Evolutionary conservation across 2,329 filamentous ascomycete species (phyloP), one percentile per base, ranked within the genome.

Genomic region (Colletotrichum sp.): DNA sequence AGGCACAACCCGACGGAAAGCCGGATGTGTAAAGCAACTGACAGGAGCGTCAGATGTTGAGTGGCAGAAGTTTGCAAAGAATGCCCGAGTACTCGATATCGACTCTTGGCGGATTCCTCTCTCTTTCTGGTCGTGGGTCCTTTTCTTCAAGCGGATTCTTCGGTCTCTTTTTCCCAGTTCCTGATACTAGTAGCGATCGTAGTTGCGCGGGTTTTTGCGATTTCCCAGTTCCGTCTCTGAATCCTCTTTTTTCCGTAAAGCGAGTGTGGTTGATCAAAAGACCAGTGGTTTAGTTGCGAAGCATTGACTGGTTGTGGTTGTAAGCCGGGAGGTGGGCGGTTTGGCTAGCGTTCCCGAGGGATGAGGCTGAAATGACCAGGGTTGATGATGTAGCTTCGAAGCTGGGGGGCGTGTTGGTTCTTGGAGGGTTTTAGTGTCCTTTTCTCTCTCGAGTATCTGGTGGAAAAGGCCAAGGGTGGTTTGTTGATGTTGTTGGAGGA

Each of bases 131-230:
- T 70, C 71, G 64, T 77, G 39, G 48, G 70, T 63, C 66, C 72
- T 75, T 78, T 75, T 72, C 71, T 21, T 68, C 28, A 72, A 65
- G 63, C 52, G 30, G 48, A 24, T 64, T 64, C 55, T 77, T 67
- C 68, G 68, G 61, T 78, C 24, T 34, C 39, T 48, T 48, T 43
- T 57, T 72, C 26, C 69, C 69, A 57, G 64, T 75, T 68, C 69
- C 75, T 76, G 76, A 69, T 74, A 77, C 78, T 78, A 79, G 82
- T 84, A 87, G 85, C 84, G 86, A 87, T 82, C 80, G 86, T 86
- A 79, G 77, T 63, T 79, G 77, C 55, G 71, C 72, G 75, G 76
- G 65, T 60, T 77, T 68, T 73, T 72, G 74, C 55, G 71, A 77
- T 71, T 76, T 71, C 60, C 26, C 21, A 63, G 48, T 72, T 52